A percentile compares a stretch with the other conserved stretches of the same genome.
phyloP scores from a whole-genome alignment of 805 yeast species.

The Nakazawaea sp. region DNA sequence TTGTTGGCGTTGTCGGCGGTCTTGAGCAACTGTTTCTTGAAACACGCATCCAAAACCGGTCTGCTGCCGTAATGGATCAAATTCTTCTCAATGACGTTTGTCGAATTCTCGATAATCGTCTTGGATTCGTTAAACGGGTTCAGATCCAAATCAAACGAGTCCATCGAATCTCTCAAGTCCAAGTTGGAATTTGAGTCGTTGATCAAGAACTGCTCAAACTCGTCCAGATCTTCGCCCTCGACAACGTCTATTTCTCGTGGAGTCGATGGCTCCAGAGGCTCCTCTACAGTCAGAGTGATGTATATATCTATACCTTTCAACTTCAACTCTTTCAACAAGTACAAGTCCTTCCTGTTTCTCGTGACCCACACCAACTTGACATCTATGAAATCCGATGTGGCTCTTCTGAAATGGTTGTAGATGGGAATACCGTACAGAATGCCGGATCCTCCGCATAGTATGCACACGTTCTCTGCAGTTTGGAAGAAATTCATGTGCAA shows the following conservation, averaged over 20 bases:
- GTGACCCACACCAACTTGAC: slow-evolving; percentile 50
- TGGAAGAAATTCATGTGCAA: slow-evolving; percentile 35
- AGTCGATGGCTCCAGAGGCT: not conserved
- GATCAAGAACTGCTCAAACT: slow-evolving; percentile 8
- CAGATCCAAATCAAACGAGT: slow-evolving; percentile 18
- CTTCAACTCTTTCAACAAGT: slow-evolving; percentile 33
- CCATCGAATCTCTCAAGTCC: slow-evolving; percentile 9
- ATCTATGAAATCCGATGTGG: slow-evolving; percentile 18
- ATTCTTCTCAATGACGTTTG: slow-evolving; percentile 10
- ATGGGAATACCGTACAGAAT: slow-evolving; percentile 56
- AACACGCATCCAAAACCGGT: slow-evolving; percentile 32
- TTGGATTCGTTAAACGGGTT: slow-evolving; percentile 15
- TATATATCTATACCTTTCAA: slow-evolving; percentile 29
- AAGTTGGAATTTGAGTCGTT: slow-evolving; percentile 9
- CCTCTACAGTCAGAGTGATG: slow-evolving; percentile 13
- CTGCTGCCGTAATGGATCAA: slow-evolving; percentile 26
- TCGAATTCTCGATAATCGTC: not conserved
- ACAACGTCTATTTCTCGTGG: slow-evolving; percentile 1
- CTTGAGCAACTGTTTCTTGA: slow-evolving; percentile 22
- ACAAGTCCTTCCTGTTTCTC: slow-evolving; percentile 37
- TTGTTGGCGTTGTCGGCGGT: slow-evolving; percentile 29
- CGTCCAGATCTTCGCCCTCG: too few relatives aligned
- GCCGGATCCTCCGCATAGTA: slow-evolving; percentile 72
- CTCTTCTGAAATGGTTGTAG: slow-evolving; percentile 30
- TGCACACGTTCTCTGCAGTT: slow-evolving; percentile 41